phyloP scores from a whole-genome alignment of 2,329 filamentous ascomycete genomes.

The Teratosphaeria zuluensis region DNA sequence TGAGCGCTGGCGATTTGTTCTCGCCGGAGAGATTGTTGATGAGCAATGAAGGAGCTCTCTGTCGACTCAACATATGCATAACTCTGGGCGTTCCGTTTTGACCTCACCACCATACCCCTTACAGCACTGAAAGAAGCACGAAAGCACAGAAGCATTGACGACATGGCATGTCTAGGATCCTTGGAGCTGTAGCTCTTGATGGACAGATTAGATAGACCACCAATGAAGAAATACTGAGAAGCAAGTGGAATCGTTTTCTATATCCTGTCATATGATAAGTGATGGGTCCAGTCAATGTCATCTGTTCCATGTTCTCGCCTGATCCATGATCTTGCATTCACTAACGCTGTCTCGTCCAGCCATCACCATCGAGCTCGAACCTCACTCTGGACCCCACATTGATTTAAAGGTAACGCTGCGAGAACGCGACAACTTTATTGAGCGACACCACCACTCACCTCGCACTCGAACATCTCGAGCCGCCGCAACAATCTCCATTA shows the following conservation, averaged over 20 bases:
- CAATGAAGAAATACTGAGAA: not conserved
- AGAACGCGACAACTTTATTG: not conserved
- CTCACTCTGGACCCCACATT: not conserved
- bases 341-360: not conserved
- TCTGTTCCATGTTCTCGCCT: not conserved
- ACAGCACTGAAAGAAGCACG: not conserved
- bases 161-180: not conserved
- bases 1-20: not conserved
- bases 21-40: not conserved
- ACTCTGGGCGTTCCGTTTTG: constrained; percentile 9
- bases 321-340: not conserved
- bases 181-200: not conserved
- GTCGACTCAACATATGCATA: not conserved
- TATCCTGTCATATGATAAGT: not conserved
- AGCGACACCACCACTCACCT: not conserved
- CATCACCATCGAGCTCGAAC: not conserved
- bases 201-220: not conserved
- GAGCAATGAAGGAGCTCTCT: not conserved
- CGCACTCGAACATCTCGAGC: not conserved
- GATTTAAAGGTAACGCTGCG: not conserved
- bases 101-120: not conserved
- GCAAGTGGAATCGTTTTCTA: not conserved
- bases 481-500: not conserved
- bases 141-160: not conserved
- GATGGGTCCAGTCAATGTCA: not conserved